Evolutionary conservation across 2,329 filamentous ascomycete genomes (phyloP), one percentile per base, ranked within the genome.

Genomic region (Beauveria scarabaeidicola): DNA sequence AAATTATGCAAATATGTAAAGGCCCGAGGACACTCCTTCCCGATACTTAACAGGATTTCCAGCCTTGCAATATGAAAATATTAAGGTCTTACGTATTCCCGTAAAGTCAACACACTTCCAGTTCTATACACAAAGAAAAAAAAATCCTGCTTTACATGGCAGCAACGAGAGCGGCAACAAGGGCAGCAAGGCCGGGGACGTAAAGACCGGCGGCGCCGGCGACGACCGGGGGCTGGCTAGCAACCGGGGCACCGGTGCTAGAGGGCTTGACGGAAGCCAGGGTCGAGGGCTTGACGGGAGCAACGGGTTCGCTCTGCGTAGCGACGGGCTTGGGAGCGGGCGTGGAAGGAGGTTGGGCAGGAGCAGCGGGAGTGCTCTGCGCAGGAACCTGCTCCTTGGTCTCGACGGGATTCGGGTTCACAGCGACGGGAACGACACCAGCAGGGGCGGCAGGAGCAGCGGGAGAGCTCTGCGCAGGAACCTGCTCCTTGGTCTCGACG

Each of bases 151-250:
- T 63, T 63, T 66, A 67, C 52, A 66, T 58, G 52, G 59, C 61
- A 60, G 54, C 62, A 38, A 64, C 61, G 51, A 63, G 15, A 25
- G 57, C 62, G 43, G 67, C 27, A n/a, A 59, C 64, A 40, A 67
- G 21, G 36, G 63, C 62, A n/a, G 63, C 60, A 48, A 66, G 41
- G 38, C 63, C 59, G 40, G 66, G 46, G 10, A 61, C 44, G 32
- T 56, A 53, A 55, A 62, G 59, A 17, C 40, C 57, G 17, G 61
- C 62, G 36, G 62, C 67, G n/a, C 63, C 66, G 13, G 61, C 62
- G 4, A 65, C 62, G 6, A 64, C 32, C 15, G 61, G 47, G 11
- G 63, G 60, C 23, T 64, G 62, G 23, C 46, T 58, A 32, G 60
- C 25, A n/a, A 47, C 48, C 11, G 62, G 41, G 15, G 62, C 54